Conservation (phyloP, 345 rosid species). For the Eucalyptus pauciflora region DNA sequence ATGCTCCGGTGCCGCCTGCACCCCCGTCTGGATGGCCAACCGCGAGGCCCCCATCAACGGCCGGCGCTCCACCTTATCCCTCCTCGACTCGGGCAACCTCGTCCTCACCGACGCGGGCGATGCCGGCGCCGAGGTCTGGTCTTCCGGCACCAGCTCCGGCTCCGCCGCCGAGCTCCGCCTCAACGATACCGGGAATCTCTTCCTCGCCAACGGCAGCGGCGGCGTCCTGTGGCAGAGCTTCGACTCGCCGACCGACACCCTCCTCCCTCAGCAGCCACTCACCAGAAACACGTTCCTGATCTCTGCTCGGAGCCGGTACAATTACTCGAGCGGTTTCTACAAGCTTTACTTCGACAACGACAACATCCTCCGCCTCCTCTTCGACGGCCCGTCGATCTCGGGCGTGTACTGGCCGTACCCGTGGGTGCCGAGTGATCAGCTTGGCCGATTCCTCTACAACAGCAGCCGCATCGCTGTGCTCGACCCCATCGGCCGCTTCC, state of each 20-base stretch:
- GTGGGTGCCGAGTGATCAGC: neutral
- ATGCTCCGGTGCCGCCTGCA: neutral
- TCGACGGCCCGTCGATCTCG: neutral
- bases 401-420: conserved; percentile 11
- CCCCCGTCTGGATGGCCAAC: conserved; percentile 35
- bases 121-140: neutral
- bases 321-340: conserved; percentile 12
- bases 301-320: conserved; percentile 9
- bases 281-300: neutral
- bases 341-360: conserved; percentile 4
- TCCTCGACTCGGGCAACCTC: neutral
- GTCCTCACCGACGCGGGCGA: conserved; percentile 1
- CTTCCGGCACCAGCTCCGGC: neutral
- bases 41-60: conserved; percentile 25
- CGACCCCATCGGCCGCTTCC: conserved; percentile 7
- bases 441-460: conserved; percentile 1
- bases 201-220: neutral
- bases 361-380: conserved; percentile 6
- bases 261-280: conserved; percentile 17
- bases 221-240: conserved; percentile 16
- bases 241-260: conserved; percentile 19
- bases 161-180: neutral
- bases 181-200: conserved; percentile 8
- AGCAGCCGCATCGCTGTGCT: conserved; percentile 6
- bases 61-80: conserved; percentile 9